Evolutionary conservation across 352 stramenopile genomes (phyloP).

Genomic region (Globisporangium radiosum): DNA sequence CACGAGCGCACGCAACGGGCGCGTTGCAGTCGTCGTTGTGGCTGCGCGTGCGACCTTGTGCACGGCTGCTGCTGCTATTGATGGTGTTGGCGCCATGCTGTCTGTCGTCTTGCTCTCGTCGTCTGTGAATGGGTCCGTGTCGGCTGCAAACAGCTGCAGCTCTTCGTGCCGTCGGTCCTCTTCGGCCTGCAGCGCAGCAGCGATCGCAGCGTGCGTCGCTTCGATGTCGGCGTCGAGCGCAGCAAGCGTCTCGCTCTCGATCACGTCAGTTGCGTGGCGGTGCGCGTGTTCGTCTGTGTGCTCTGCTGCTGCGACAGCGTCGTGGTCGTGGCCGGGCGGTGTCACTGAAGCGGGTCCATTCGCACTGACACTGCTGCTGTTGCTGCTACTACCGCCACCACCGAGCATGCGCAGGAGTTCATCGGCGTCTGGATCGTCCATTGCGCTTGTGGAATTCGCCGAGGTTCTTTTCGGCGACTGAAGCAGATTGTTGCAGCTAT

Average conservation of each 20-base stretch:
- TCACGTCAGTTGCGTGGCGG: too few relatives aligned
- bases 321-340: constrained; percentile 9
- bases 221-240: constrained; percentile 15
- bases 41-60: background rate
- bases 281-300: constrained; percentile 10
- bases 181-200: constrained; percentile 25
- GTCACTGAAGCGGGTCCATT: too few relatives aligned
- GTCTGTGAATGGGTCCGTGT: background rate
- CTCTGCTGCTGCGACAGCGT: constrained; percentile 27
- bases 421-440: constrained; percentile 5
- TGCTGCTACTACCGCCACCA: too few relatives aligned
- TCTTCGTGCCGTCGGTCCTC: constrained; percentile 16
- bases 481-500: too few relatives aligned
- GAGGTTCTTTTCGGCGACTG: constrained; percentile 4
- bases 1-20: constrained; percentile 44
- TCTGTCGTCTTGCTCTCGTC: background rate
- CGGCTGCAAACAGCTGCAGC: constrained; percentile 1
- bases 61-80: background rate
- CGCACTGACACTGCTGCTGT: too few relatives aligned
- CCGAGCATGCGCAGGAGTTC: background rate
- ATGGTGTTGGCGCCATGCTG: background rate
- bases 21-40: background rate
- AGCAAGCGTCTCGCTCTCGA: constrained; percentile 3
- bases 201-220: constrained; percentile 12
- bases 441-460: constrained; percentile 2